A percentile compares a stretch with the other conserved stretches of the same genome.
phyloP scores from a whole-genome alignment of 2,329 filamentous ascomycete species.

The Catunica adiposa region DNA sequence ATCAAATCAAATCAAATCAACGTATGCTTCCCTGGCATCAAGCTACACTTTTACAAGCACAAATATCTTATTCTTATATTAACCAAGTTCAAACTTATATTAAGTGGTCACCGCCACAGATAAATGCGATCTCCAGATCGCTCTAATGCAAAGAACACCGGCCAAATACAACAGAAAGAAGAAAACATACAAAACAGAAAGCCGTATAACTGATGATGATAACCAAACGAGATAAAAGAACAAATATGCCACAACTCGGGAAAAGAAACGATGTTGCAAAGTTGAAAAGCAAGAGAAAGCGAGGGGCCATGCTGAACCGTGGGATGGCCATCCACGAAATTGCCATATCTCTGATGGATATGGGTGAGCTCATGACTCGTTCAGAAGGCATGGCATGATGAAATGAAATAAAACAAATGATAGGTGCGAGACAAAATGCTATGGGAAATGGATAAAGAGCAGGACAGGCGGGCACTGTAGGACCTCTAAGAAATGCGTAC shows the following conservation, averaged over 20 bases:
- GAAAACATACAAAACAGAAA: too few species aligned
- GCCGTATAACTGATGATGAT: too few species aligned
- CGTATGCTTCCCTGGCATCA: too few species aligned
- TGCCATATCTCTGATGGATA: neutral
- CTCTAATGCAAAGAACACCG: too few species aligned
- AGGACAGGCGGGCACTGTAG: neutral
- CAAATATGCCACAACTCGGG: neutral
- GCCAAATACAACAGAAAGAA: too few species aligned
- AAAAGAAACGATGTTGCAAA: neutral
- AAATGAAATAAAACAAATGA: slow-evolving; percentile 1
- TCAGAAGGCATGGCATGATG: neutral
- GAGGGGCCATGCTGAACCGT: too few species aligned
- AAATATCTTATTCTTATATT: neutral
- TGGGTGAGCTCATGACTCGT: neutral
- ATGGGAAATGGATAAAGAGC: neutral
- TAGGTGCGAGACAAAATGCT: slow-evolving; percentile 1
- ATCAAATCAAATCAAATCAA: too few species aligned
- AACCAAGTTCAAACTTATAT: too few species aligned
- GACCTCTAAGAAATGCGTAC: neutral
- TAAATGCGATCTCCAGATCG: too few species aligned
- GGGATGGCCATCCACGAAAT: neutral
- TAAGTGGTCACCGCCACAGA: too few species aligned
- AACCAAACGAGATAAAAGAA: too few species aligned
- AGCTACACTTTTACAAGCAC: neutral
- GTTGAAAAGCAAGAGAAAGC: too few species aligned